A percentile compares a stretch with the other conserved stretches of the same genome.
These are phyloP conservation scores for Globisporangium megalacanthum DNA, from an alignment of 352 stramenopile genomes.

Conservation along the genomic window DNA sequence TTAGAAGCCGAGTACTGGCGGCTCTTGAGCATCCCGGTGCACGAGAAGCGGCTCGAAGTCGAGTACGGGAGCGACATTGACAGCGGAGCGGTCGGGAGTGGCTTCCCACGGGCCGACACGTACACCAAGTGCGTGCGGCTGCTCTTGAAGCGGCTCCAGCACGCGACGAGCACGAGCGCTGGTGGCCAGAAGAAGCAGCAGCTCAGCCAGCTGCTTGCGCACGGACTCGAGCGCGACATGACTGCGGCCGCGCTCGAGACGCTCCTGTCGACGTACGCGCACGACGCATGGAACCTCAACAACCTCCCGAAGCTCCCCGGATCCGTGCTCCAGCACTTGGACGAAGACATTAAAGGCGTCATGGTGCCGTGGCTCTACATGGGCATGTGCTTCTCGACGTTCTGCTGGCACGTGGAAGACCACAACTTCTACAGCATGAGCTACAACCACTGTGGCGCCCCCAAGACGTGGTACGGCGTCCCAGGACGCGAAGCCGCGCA, in stretches of 20 bases:
- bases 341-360: conserved; percentile 97
- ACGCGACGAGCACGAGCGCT: conserved; percentile 30
- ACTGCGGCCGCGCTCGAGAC: conserved; percentile 33
- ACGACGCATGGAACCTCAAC: conserved; percentile 97
- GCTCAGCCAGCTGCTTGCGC: conserved; percentile 46
- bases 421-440: conserved; percentile 99
- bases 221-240: conserved; percentile 33
- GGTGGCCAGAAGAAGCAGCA: conserved; percentile 15
- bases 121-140: conserved; percentile 49
- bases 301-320: conserved; percentile 94
- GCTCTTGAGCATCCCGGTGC: conserved; percentile 66
- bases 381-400: conserved; percentile 98
- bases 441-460: conserved; percentile 96
- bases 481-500: conserved; percentile 87
- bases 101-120: conserved; percentile 72
- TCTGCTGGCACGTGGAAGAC: conserved; percentile 99
- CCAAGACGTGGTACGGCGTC: conserved; percentile 98
- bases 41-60: conserved; percentile 81
- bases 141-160: conserved; percentile 45
- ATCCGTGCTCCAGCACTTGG: conserved; percentile 94
- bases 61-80: conserved; percentile 93
- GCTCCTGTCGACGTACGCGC: conserved; percentile 65
- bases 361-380: conserved; percentile 99
- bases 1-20: conserved; percentile 89
- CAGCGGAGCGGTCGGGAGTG: conserved; percentile 76